Evolutionary conservation across 108 stramenopile species (phyloP).

Genomic region (Licmophora abbreviata): DNA sequence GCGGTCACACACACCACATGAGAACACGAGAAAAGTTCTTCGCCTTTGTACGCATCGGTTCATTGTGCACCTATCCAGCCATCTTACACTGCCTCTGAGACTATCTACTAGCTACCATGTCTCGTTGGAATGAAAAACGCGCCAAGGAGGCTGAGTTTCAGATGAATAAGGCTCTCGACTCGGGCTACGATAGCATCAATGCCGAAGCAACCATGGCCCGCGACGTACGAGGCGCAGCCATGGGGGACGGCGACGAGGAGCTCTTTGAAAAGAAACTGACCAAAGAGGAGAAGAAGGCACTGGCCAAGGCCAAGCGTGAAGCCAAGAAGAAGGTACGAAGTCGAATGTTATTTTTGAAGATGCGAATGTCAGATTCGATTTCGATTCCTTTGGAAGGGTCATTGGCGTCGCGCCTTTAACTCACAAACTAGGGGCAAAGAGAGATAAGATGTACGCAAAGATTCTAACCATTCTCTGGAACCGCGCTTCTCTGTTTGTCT

Average conservation of each 20-base stretch:
- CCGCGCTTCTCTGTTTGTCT: too few relatives aligned
- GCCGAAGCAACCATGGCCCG: not conserved
- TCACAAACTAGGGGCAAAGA: too few relatives aligned
- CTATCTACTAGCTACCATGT: too few relatives aligned
- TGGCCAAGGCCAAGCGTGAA: slow-evolving; percentile 77
- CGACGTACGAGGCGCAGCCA: slow-evolving; percentile 75
- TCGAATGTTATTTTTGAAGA: not conserved
- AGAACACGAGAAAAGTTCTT: too few relatives aligned
- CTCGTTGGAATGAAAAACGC: slow-evolving; percentile 77
- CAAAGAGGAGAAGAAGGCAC: slow-evolving; percentile 90
- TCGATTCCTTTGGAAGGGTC: slow-evolving; percentile 5
- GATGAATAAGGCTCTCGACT: slow-evolving; percentile 41
- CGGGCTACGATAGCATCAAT: slow-evolving; percentile 10
- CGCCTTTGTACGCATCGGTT: too few relatives aligned
- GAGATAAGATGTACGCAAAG: too few relatives aligned
- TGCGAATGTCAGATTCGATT: not conserved
- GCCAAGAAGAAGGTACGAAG: slow-evolving; percentile 74
- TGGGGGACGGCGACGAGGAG: slow-evolving; percentile 88
- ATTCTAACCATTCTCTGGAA: too few relatives aligned
- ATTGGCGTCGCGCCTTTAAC: too few relatives aligned
- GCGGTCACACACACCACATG: too few relatives aligned
- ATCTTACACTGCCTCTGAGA: too few relatives aligned
- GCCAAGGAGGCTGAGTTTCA: slow-evolving; percentile 38
- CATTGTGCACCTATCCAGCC: too few relatives aligned
- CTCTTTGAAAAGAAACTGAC: slow-evolving; percentile 86